A percentile compares a stretch with the other conserved stretches of the same genome.
These are phyloP conservation scores for Trichosporon asahii DNA, from an alignment of 1,284 basidiomycete species.

Conservation along the genomic window DNA sequence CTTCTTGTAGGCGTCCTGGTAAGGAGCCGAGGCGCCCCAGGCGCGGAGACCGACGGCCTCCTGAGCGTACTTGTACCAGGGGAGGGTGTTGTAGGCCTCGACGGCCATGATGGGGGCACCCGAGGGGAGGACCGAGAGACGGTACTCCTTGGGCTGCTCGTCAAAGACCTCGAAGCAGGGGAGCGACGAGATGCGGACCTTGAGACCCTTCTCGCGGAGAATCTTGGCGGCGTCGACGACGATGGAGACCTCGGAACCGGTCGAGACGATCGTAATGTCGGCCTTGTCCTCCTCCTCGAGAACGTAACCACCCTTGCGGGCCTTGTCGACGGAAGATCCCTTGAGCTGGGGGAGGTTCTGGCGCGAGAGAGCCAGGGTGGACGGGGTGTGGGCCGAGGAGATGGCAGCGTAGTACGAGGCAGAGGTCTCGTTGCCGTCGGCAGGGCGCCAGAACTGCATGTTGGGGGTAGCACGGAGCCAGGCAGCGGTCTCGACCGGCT, in stretches of 20 bases:
- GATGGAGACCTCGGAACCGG: conserved; percentile 75
- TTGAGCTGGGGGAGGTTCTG: conserved; percentile 78
- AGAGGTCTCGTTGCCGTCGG: conserved; percentile 90
- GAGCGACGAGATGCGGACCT: conserved; percentile 77
- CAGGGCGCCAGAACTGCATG: conserved; percentile 84
- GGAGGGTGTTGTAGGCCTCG: conserved; percentile 72
- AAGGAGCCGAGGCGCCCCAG: conserved; percentile 88
- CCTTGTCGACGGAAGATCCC: conserved; percentile 78
- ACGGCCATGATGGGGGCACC: conserved; percentile 86
- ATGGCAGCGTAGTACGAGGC: conserved; percentile 82
- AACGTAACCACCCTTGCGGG: conserved; percentile 82
- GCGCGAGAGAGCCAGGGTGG: conserved; percentile 53
- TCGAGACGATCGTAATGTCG: conserved; percentile 81
- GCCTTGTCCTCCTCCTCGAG: conserved; percentile 68
- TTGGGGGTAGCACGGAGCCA: conserved; percentile 88
- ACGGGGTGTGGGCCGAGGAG: conserved; percentile 70
- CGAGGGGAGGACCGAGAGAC: conserved; percentile 75
- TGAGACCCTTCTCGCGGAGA: conserved; percentile 71
- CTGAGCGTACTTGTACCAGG: conserved; percentile 84
- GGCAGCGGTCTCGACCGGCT: conserved; percentile 70
- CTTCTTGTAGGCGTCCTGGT: conserved; percentile 66
- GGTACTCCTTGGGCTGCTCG: conserved; percentile 74
- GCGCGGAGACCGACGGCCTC: conserved; percentile 76
- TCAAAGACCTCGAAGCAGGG: conserved; percentile 88
- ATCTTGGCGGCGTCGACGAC: conserved; percentile 77